Evolutionary conservation across 805 yeast genomes (phyloP), one percentile per base, ranked within the genome.

Genomic region (Ogataea pini): DNA sequence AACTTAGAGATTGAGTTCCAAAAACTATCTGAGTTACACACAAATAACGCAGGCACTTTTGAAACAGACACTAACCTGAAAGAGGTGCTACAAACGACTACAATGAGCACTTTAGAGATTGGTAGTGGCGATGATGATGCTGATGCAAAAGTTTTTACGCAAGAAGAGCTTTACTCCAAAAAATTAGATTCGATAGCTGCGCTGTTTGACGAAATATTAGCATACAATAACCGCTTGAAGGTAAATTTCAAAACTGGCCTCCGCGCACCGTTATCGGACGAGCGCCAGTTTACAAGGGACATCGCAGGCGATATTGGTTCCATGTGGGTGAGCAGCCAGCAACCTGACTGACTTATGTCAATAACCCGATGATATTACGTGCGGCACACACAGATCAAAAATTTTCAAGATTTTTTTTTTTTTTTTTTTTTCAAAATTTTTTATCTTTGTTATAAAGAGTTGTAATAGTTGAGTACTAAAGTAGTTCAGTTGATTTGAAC

Each of bases 91-190:
- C 65, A 63, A 31, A 40, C 46, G 7, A 59, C 67, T 3, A 37
- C 42, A n/a, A 59, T 65, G 68, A 59, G 55, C 17, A 51, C 42
- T 18, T 41, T 65, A 8, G 67, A 64, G 12, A 32, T 51, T 12
- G 53, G 55, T 14, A 56, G 56, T 19, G 55, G 52, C 6, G 49
- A 48, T 3, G 44, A 44, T 9, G 20, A 34, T 6, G 20, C 38
- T 2, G 37, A 38, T 14, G 42, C 19, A n/a, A 37, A 10, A 6
- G 20, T 24, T 10, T 44, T 42, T 2, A 9, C 54, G 5, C 25
- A 39, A 8, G n/a, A 18, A 22, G 48, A 52, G 32, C 20, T 42
- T 9, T 29, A 24, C 17, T 44, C 37, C 10, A 24, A 32, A n/a
- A 51, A 53, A 27, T 12, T 56, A 18, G 41, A 20, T 3, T 42